Conservation (phyloP, 176 grass and related monocot species). For the Microstegium vimineum region DNA sequence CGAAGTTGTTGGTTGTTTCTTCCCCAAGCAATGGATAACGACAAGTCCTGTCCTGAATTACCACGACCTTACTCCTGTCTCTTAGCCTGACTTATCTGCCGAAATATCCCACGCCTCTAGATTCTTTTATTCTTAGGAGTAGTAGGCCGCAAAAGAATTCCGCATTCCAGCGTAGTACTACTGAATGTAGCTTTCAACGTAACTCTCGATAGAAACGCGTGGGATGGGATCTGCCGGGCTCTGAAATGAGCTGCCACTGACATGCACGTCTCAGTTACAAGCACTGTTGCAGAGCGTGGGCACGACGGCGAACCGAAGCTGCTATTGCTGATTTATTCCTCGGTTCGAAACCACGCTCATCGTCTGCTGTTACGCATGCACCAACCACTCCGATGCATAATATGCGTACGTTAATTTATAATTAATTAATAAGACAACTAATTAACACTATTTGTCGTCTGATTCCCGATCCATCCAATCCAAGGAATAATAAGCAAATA, state of each 20-base stretch:
- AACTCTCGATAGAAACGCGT: neutral
- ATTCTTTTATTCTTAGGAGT: neutral
- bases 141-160: neutral
- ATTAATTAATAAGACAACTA: neutral
- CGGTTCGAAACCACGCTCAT: neutral
- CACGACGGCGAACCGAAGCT: neutral
- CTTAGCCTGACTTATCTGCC: neutral
- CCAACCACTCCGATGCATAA: constrained; percentile 26
- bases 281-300: neutral
- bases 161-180: neutral
- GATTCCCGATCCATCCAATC: neutral
- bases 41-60: constrained; percentile 32
- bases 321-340: neutral
- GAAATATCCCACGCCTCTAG: neutral
- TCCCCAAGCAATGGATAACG: constrained; percentile 33
- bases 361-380: neutral
- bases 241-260: neutral
- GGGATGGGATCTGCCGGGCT: neutral
- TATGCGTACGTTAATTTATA: neutral
- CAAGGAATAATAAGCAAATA: neutral
- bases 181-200: neutral
- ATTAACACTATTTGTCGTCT: constrained; percentile 7
- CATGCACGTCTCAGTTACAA: neutral
- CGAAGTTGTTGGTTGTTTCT: neutral
- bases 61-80: constrained; percentile 5